phyloP scores from a whole-genome alignment of 2,329 filamentous ascomycete species.

The Hymenoscyphus linearis region DNA sequence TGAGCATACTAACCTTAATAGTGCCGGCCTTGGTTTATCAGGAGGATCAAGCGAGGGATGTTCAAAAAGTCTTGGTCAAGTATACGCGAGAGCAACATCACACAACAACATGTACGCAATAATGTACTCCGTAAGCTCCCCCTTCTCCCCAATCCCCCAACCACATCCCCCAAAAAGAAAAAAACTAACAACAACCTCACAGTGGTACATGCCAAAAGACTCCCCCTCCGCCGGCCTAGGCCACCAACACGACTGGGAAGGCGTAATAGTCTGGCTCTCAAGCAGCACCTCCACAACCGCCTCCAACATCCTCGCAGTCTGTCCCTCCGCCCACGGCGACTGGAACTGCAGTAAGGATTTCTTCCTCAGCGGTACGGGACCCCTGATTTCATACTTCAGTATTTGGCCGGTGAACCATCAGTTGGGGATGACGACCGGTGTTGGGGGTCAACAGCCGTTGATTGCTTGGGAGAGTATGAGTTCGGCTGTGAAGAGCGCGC shows the following conservation, averaged over 20 bases:
- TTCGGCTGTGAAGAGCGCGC: constrained; percentile 31
- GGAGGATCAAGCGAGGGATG: constrained; percentile 38
- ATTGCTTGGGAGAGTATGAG: constrained; percentile 41
- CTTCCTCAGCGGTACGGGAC: constrained; percentile 37
- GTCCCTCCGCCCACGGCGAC: constrained; percentile 46
- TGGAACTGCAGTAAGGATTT: constrained; percentile 41
- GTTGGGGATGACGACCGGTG: constrained; percentile 33
- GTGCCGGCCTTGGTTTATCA: constrained; percentile 29
- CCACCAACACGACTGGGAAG: constrained; percentile 53
- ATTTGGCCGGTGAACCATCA: constrained; percentile 42
- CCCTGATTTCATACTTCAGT: constrained; percentile 45
- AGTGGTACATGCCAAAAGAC: constrained; percentile 43
- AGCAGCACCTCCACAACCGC: constrained; percentile 29
- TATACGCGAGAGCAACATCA: constrained; percentile 42
- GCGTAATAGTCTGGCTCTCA: constrained; percentile 47
- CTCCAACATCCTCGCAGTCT: constrained; percentile 42
- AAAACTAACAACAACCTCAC: not conserved
- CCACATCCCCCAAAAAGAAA: not conserved
- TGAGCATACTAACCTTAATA: constrained; percentile 7
- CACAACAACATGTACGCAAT: constrained; percentile 41
- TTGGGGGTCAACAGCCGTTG: constrained; percentile 37
- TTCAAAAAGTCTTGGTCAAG: constrained; percentile 41
- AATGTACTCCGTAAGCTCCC: constrained; percentile 42
- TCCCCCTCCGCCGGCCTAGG: constrained; percentile 37
- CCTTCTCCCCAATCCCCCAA: no score